phyloP scores from a whole-genome alignment of 768 basidiomycete genomes.

The Agrocybe praecox region DNA sequence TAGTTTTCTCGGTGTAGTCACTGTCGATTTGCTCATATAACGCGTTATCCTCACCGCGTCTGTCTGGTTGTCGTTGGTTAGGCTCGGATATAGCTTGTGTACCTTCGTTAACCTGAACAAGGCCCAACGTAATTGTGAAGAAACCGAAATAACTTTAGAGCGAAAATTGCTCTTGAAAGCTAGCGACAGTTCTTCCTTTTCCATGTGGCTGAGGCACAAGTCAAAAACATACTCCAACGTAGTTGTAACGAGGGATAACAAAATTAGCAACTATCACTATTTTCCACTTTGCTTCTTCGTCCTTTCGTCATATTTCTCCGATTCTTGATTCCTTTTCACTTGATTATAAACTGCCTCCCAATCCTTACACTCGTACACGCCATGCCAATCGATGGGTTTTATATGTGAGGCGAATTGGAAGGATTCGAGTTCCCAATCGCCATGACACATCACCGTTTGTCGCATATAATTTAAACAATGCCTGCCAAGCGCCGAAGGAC shows the following conservation, averaged over 20 bases:
- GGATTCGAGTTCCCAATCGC: slow-evolving; percentile 31
- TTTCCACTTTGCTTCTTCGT: not conserved
- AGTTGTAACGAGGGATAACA: not conserved
- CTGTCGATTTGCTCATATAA: not conserved
- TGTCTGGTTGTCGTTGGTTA: not conserved
- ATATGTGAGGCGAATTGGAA: slow-evolving; percentile 34
- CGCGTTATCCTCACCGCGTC: not conserved
- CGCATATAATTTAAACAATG: slow-evolving; percentile 36
- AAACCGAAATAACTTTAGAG: not conserved
- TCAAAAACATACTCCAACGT: not conserved
- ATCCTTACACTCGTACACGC: slow-evolving; percentile 34
- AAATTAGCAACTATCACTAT: not conserved
- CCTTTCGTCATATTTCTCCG: slow-evolving; percentile 11
- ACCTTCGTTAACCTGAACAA: not conserved
- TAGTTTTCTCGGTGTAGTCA: not conserved
- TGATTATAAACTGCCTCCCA: slow-evolving; percentile 34
- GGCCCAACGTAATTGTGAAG: not conserved
- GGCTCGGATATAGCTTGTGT: not conserved
- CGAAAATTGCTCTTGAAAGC: not conserved
- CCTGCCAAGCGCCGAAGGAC: slow-evolving; percentile 23
- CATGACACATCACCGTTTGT: slow-evolving; percentile 35
- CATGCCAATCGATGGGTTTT: slow-evolving; percentile 30
- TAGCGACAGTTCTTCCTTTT: not conserved
- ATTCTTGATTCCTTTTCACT: slow-evolving; percentile 27
- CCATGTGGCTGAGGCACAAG: not conserved